Evolutionary conservation across 805 yeast genomes (phyloP), one percentile per base, ranked within the genome.

Genomic region (Cyberlindnera xishuangbannaensis): DNA sequence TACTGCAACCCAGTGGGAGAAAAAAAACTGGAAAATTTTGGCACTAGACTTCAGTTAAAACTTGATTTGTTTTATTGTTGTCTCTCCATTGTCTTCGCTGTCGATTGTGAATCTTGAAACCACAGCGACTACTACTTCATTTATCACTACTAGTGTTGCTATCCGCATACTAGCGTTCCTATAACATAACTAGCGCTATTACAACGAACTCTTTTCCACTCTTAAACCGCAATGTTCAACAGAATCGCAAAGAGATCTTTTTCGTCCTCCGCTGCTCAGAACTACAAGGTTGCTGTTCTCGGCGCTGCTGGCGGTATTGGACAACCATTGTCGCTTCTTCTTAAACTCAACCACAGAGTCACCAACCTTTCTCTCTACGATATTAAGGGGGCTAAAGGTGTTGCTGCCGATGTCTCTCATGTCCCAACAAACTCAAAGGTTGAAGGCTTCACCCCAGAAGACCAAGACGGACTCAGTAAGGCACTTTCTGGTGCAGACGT

Each of bases 261-360:
- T 67, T 77, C 88, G 25, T 70, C 84, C 29, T 60, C 84, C 31
- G 71, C 80, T 34, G 55, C 79, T 27, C 58, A 73, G 46, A 78
- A 83, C 53, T 82, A 81, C 72, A 81, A 81, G 63, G 88, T 82
- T 37, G 67, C 87, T 60, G 86, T 82, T 37, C 64, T 79, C 53
- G 90, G 90, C 62, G 90, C 88, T 47, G 79, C 78, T 48, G 88
- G 97, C 68, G 97, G 97, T 64, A 90, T 88, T 62, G 97, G 97
- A 46, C 90, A 82, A 67, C 94, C 94, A 42, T 64, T 83, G 49
- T 83, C 90, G 30, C 67, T 84, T 41, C 72, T 90, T 57, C 63
- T 88, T 68, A 88, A 90, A 70, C 72, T 83, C 58, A 85, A 86
- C 78, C 81, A 73, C 64, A 78, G 83, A 65, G 95, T 88, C 43